phyloP scores from a whole-genome alignment of 306 rosid genomes.

The Argentina anserina region DNA sequence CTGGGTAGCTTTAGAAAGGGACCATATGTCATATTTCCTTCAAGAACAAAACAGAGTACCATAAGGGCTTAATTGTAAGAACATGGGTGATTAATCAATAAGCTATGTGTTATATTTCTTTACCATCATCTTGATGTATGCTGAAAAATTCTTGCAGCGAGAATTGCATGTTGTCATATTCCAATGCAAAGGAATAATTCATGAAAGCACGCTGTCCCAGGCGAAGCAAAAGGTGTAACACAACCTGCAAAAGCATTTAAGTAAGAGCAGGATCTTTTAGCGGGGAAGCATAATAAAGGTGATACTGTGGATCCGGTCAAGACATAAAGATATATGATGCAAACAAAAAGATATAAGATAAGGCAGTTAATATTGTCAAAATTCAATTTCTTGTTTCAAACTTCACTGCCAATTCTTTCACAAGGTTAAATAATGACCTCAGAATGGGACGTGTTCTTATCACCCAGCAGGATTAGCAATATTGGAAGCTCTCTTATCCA shows the following conservation, averaged over 20 bases:
- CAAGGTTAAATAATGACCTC: slow-evolving; percentile 42
- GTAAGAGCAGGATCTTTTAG: background rate
- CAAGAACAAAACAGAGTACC: slow-evolving; percentile 27
- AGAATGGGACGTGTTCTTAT: slow-evolving; percentile 51
- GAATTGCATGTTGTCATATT: slow-evolving; percentile 53
- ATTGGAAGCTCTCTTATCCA: slow-evolving; percentile 76
- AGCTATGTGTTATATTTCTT: background rate
- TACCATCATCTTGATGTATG: slow-evolving; percentile 53
- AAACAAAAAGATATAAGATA: background rate
- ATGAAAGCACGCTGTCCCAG: slow-evolving; percentile 59
- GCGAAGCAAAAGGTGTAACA: slow-evolving; percentile 52
- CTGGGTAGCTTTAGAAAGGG: slow-evolving; percentile 76
- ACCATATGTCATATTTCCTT: slow-evolving; percentile 56
- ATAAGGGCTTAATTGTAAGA: slow-evolving; percentile 17
- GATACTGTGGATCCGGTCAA: background rate
- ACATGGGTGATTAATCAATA: slow-evolving; percentile 3
- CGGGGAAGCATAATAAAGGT: background rate
- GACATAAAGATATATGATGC: slow-evolving; percentile 16
- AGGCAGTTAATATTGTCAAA: background rate
- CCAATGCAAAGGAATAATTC: slow-evolving; percentile 49
- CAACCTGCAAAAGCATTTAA: slow-evolving; percentile 42
- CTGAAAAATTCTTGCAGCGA: slow-evolving; percentile 53
- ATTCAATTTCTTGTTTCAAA: background rate
- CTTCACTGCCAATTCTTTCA: slow-evolving; percentile 2
- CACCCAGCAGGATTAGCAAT: slow-evolving; percentile 67